A percentile compares a stretch with the other conserved stretches of the same genome.
Conservation (phyloP, 441 rosid genomes). For the Populus hybrid region DNA sequence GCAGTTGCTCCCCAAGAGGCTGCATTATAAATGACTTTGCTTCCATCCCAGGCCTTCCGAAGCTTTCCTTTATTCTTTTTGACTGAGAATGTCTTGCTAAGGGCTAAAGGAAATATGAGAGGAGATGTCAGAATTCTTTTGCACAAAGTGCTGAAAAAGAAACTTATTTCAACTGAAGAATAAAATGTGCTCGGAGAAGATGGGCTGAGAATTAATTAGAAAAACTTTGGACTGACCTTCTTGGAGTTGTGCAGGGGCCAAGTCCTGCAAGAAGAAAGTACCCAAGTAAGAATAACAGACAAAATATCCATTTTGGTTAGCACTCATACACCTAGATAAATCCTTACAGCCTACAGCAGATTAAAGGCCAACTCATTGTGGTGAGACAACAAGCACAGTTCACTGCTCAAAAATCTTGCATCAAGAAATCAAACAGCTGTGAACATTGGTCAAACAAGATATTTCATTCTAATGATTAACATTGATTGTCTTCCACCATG, state of each 20-base stretch:
- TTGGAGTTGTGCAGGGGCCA: slow-evolving; percentile 88
- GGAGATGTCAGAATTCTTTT: slow-evolving; percentile 21
- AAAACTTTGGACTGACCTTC: slow-evolving; percentile 49
- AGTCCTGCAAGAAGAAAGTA: slow-evolving; percentile 46
- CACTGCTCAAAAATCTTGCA: not conserved
- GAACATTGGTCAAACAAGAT: not conserved
- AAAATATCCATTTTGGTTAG: not conserved
- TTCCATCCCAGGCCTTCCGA: slow-evolving; percentile 97
- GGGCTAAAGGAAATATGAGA: slow-evolving; percentile 49
- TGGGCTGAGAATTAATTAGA: not conserved
- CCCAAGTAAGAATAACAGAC: slow-evolving; percentile 1
- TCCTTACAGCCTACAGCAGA: not conserved
- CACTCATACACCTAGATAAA: not conserved
- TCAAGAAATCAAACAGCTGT: not conserved
- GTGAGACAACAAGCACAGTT: not conserved
- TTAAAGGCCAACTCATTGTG: not conserved
- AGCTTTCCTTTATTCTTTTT: slow-evolving; percentile 83
- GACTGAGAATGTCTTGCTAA: slow-evolving; percentile 78
- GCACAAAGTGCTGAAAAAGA: not conserved
- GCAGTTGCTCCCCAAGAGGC: slow-evolving; percentile 99
- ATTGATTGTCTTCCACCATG: not conserved
- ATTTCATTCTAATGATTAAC: not conserved
- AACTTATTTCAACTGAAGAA: slow-evolving; percentile 9
- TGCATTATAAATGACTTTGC: slow-evolving; percentile 81
- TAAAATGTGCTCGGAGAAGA: slow-evolving; percentile 1